Base-by-base conservation (phyloP, 345 rosid species). In the Psidium guajava region DNA sequence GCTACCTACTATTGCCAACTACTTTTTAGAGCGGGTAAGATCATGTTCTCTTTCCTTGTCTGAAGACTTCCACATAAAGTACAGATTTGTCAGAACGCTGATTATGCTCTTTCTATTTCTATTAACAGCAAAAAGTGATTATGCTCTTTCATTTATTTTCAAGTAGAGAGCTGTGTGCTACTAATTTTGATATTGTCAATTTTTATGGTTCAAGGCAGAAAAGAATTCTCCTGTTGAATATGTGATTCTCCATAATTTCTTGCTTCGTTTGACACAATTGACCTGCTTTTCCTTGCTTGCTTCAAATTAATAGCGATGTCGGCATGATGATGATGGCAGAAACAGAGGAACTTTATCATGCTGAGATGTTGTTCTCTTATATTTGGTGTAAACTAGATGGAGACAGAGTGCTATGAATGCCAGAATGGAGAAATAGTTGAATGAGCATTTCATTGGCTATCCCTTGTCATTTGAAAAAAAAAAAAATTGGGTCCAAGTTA, bases 1-100 rank as follows among this genome's bases (percentile, higher is more conserved):
- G 92, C 96, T 98, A 83, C 97, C 99, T 42, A 92, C 93, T 87
- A 94, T 98, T 81, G 95, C 98, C 54, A 91, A 88, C 91, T 98
- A 96, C 90, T 98, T 93, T 92, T 87, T 96, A 88, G 98, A 96
- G 89, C 92, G 91, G 92, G 99, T 98, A 94, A 89, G 89, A 81
- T 87, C 83, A 73, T 84, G 28, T 86, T 86, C 91, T 86, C 73
- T 54, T 73, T 51, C 42, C 28, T 40, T 1, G 25, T 54, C 57
- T 74, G 54, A 64, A 64, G 3, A 32, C 24, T 64, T 61, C 36
- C 12, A 7, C 32, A 8, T 64, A 16, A 64, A 32, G 44, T 21
- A 64, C 5, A 24, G 24, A 64, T 32, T 15, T 64, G 13, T 64
- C 16, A 64, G 44, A 64, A 32, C 24, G 4, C 44, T 64, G 75